phyloP scores from a whole-genome alignment of 441 rosid species.

The Euphorbia celastroides region DNA sequence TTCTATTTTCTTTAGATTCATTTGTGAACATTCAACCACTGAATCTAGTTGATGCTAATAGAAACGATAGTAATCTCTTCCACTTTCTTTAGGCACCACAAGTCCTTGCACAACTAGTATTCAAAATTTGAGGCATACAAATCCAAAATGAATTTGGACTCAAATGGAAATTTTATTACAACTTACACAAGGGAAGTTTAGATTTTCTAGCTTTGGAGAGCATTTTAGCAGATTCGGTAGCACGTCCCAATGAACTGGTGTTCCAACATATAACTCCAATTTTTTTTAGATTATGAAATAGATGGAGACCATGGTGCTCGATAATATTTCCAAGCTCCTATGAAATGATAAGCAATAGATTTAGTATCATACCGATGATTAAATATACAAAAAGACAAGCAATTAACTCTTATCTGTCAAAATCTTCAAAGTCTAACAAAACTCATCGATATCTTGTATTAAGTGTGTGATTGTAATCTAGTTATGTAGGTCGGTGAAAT shows the following conservation, averaged over 20 bases:
- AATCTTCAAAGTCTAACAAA: too few relatives aligned
- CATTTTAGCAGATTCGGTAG: neutral
- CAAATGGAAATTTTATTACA: neutral
- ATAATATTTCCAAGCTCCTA: neutral
- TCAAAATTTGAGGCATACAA: neutral
- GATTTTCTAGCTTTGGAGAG: constrained; percentile 9
- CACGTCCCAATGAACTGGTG: neutral
- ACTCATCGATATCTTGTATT: too few relatives aligned
- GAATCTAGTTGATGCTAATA: neutral
- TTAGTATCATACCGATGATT: neutral
- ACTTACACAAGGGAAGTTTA: constrained; percentile 6
- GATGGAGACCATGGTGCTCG: neutral
- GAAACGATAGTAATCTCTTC: neutral
- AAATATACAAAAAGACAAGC: too few relatives aligned
- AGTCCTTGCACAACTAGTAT: constrained; percentile 2
- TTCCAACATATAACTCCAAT: constrained; percentile 8
- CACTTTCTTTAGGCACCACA: constrained; percentile 9
- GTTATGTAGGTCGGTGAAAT: too few relatives aligned
- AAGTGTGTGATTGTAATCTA: too few relatives aligned
- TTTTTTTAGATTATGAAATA: neutral
- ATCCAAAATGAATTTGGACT: neutral
- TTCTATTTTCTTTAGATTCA: constrained; percentile 1
- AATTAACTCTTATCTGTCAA: too few relatives aligned
- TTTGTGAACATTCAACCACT: neutral
- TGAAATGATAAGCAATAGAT: neutral